Conservation (phyloP, 257 asterid species). For the Jacaranda mimosifolia region DNA sequence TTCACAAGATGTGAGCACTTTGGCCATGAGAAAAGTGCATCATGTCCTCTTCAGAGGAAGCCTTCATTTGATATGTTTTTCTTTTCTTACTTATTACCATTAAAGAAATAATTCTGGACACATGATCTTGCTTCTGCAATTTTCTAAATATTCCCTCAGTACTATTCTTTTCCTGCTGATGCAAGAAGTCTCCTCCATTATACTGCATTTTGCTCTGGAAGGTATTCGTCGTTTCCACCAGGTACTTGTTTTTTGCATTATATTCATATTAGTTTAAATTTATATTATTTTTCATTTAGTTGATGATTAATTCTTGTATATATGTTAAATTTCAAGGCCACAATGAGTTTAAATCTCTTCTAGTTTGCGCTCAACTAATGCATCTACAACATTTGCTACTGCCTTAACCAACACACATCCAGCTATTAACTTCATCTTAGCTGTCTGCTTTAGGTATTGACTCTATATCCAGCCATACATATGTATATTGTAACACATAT, state of each 20-base stretch:
- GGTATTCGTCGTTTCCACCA: conserved; percentile 5
- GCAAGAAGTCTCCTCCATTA: conserved; percentile 32
- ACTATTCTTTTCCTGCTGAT: background rate
- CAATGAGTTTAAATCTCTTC: conserved; percentile 48
- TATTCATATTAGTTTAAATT: too few species aligned
- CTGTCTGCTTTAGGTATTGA: conserved; percentile 37
- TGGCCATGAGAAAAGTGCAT: background rate
- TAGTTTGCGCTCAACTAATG: conserved; percentile 44
- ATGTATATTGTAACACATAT: too few species aligned
- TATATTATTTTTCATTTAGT: background rate
- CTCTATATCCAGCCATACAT: conserved; percentile 25
- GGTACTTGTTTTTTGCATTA: background rate
- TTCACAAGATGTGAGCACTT: background rate
- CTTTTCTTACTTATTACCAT: too few species aligned
- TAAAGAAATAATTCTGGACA: too few species aligned
- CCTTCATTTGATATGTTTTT: background rate
- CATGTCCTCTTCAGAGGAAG: conserved; percentile 7
- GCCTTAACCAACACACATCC: conserved; percentile 44
- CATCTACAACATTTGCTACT: conserved; percentile 51
- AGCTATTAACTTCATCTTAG: conserved; percentile 25
- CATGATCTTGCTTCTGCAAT: conserved; percentile 9
- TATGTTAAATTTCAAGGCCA: conserved; percentile 31
- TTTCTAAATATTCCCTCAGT: background rate
- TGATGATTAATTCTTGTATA: background rate
- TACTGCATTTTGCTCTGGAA: conserved; percentile 25